Evolutionary conservation across 768 basidiomycete species (phyloP), one percentile per base, ranked within the genome.

Genomic region (Termitomyces sp.): DNA sequence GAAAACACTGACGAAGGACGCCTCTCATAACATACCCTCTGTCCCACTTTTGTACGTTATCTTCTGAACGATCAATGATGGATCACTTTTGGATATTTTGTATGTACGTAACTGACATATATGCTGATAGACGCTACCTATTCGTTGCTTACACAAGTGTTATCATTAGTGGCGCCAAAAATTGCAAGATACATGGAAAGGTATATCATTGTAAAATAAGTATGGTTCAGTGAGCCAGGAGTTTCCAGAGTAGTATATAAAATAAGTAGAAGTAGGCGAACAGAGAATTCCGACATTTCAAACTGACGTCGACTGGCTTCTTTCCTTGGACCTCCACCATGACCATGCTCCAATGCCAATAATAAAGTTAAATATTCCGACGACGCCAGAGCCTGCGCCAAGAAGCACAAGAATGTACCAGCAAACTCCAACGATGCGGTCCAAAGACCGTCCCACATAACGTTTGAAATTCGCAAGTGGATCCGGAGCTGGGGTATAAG

Each of bases 351-450:
- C 78, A 12, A 89, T 66, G 19, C 89, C 84, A n/a, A 91, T 65
- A 46, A 86, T 57, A 64, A 87, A 83, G 66, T 91, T 92, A 63
- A 85, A 83, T 33, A 89, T 60, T 0, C 91, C 91, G 55, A 91
- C 66, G n/a, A 75, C 64, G 1, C 79, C 75, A 19, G 87, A 86
- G 23, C 93, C 93, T 23, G 87, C 87, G 21, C 95, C 95, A 19
- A 93, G 67, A 38, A 90, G 55, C 21, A 85, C 78, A 60, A 95
- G 69, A 10, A 88, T 42, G 77, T 82, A 90, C 95, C 94, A 98
- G 9, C 80, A 69, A 59, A 84, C 76, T 10, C 96, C 96, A 53
- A 96, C 69, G 42, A 85, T 56, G 56, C 89, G 83, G 67, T 94
- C 94, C 43, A 93, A 70, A 0, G 66, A 62, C 38, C 84, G 81